A percentile compares a stretch with the other conserved stretches of the same genome.
Conservation (phyloP, 192 early-diverging fungal species). For the Hyaloraphidium curvatum region DNA sequence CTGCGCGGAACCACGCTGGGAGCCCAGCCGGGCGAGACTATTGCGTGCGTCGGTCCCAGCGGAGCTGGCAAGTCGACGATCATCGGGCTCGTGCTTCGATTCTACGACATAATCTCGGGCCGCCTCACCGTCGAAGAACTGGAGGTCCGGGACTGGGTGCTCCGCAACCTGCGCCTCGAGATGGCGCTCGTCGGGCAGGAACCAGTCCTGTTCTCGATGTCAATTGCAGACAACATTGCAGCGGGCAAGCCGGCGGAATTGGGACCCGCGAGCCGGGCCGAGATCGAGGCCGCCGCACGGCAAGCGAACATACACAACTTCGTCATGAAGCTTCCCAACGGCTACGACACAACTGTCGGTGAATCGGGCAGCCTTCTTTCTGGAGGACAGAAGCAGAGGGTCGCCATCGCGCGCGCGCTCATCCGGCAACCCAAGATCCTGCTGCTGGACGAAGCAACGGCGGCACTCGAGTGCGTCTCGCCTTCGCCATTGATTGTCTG, state of each 20-base stretch:
- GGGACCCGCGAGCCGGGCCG: slow-evolving; percentile 17
- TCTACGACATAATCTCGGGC: slow-evolving; percentile 29
- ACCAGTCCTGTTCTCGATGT: slow-evolving; percentile 23
- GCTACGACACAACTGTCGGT: slow-evolving; percentile 42
- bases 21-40: slow-evolving; percentile 29
- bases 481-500: not conserved
- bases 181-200: slow-evolving; percentile 31
- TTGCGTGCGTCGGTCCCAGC: slow-evolving; percentile 69
- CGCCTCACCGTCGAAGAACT: slow-evolving; percentile 18
- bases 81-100: slow-evolving; percentile 34
- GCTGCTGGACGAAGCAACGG: slow-evolving; percentile 73
- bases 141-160: slow-evolving; percentile 22
- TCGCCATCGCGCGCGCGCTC: slow-evolving; percentile 47
- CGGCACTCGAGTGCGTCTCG: slow-evolving; percentile 36
- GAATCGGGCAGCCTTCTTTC: slow-evolving; percentile 41
- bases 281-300: slow-evolving; percentile 36
- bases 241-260: slow-evolving; percentile 28
- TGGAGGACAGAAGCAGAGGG: slow-evolving; percentile 28
- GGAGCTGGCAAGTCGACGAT: slow-evolving; percentile 64
- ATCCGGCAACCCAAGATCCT: slow-evolving; percentile 70
- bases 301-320: slow-evolving; percentile 60
- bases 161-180: slow-evolving; percentile 18
- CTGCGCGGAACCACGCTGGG: slow-evolving; percentile 7
- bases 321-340: slow-evolving; percentile 39
- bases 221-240: slow-evolving; percentile 35